phyloP scores from a whole-genome alignment of 1,284 basidiomycete species.

The Termitomyces sp. region DNA sequence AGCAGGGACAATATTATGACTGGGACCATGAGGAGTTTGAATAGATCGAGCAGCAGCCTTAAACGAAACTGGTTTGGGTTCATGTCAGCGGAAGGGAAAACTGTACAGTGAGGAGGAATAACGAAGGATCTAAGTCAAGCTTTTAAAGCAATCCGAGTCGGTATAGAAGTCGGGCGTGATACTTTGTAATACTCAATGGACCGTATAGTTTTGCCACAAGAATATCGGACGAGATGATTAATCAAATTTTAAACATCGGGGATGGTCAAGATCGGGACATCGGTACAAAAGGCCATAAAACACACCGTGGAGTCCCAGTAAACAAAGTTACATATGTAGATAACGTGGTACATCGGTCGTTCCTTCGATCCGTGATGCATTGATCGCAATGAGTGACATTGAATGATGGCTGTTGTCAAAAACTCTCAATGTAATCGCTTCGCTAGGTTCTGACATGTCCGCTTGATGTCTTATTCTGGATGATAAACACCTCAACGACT shows the following conservation, averaged over 20 bases:
- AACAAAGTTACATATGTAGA: neutral
- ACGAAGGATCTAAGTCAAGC: neutral
- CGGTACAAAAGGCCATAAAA: constrained; percentile 4
- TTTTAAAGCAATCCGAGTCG: constrained; percentile 6
- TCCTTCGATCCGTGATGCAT: constrained; percentile 3
- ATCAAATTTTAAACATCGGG: neutral
- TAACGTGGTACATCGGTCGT: constrained; percentile 2
- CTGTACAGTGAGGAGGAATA: neutral
- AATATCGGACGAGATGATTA: constrained; percentile 9
- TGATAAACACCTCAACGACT: neutral
- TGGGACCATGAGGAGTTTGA: constrained; percentile 36
- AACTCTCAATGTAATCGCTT: neutral
- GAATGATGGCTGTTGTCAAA: neutral
- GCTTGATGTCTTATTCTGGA: neutral
- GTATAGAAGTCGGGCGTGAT: neutral
- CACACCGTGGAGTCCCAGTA: neutral
- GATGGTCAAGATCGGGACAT: neutral
- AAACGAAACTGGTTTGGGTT: constrained; percentile 30
- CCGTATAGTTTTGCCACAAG: constrained; percentile 2
- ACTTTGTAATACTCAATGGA: neutral
- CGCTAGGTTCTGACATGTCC: no score
- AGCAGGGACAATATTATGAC: constrained; percentile 27
- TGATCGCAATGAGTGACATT: neutral
- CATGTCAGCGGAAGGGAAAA: constrained; percentile 17
- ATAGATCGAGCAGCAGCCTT: constrained; percentile 29